These are phyloP conservation scores for Aphanomyces euteiches DNA, from an alignment of 352 stramenopile species.

Conservation along the genomic window DNA sequence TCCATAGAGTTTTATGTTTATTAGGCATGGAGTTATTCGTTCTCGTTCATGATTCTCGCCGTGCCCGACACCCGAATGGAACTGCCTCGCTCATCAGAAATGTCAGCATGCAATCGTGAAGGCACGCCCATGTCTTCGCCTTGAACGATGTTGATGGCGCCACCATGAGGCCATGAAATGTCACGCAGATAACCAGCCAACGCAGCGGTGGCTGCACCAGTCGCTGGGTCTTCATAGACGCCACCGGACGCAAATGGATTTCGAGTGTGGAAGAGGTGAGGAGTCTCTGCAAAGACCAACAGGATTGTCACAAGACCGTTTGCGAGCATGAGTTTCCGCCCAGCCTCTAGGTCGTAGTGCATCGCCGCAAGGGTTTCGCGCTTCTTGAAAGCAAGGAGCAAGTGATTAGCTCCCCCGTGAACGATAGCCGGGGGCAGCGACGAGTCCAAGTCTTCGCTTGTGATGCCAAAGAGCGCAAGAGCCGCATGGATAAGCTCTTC, in stretches of 20 bases:
- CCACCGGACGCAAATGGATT: conserved; percentile 19
- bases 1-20: no score
- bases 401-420: conserved; percentile 2
- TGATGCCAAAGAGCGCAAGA: conserved; percentile 3
- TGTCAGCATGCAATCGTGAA: neutral
- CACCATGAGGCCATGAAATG: neutral
- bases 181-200: conserved; percentile 6
- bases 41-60: conserved; percentile 10
- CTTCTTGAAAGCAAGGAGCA: neutral
- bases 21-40: neutral
- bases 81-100: conserved; percentile 5
- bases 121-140: conserved; percentile 10
- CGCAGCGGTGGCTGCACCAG: conserved; percentile 4
- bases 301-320: conserved; percentile 5
- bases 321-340: conserved; percentile 5
- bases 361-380: conserved; percentile 2
- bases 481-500: neutral
- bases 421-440: neutral
- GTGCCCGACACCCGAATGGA: conserved; percentile 14
- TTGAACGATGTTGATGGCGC: conserved; percentile 8
- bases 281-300: neutral
- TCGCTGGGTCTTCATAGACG: conserved; percentile 19
- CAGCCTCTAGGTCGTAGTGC: conserved; percentile 1
- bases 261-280: conserved; percentile 8
- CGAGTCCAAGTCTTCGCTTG: neutral